phyloP scores from a whole-genome alignment of 805 yeast species.

The Sugiyamaella americana region DNA sequence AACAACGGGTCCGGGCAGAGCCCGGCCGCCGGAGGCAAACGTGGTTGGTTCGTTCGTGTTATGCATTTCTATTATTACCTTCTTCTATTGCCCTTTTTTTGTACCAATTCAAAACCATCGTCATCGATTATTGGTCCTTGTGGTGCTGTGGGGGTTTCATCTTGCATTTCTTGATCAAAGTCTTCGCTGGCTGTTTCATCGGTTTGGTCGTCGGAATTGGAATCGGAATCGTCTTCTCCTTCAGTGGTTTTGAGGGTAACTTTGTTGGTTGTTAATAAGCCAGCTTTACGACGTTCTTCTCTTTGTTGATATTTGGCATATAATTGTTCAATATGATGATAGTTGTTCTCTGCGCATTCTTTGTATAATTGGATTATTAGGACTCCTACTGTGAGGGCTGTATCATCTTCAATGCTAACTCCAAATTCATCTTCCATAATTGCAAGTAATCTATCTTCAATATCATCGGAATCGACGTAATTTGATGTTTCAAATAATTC shows the following conservation, averaged over 20 bases:
- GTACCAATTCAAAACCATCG: slow-evolving; percentile 90
- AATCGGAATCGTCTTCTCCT: slow-evolving; percentile 42
- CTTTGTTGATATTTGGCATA: slow-evolving; percentile 56
- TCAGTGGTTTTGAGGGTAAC: slow-evolving; percentile 47
- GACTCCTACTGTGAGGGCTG: slow-evolving; percentile 69
- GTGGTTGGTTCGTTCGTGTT: too few species aligned
- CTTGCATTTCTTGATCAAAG: slow-evolving; percentile 38
- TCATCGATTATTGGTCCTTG: slow-evolving; percentile 75
- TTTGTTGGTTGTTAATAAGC: slow-evolving; percentile 22
- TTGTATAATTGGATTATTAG: slow-evolving; percentile 59
- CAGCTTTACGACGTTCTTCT: slow-evolving; percentile 36
- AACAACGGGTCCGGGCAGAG: too few species aligned
- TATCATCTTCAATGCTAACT: slow-evolving; percentile 79
- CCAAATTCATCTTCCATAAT: slow-evolving; percentile 97
- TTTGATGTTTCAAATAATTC: slow-evolving; percentile 63
- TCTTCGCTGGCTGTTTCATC: slow-evolving; percentile 34
- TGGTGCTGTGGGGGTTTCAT: slow-evolving; percentile 10
- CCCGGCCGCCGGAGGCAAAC: too few species aligned
- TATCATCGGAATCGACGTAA: slow-evolving; percentile 65
- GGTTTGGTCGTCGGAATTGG: slow-evolving; percentile 38
- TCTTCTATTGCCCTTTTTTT: slow-evolving; percentile 39
- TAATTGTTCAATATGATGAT: slow-evolving; percentile 48
- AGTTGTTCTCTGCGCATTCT: slow-evolving; percentile 52
- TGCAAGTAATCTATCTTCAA: slow-evolving; percentile 78
- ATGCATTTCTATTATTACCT: neutral